Conservation (phyloP, 2,329 filamentous ascomycete species). For the Fusarium pininemorale region DNA sequence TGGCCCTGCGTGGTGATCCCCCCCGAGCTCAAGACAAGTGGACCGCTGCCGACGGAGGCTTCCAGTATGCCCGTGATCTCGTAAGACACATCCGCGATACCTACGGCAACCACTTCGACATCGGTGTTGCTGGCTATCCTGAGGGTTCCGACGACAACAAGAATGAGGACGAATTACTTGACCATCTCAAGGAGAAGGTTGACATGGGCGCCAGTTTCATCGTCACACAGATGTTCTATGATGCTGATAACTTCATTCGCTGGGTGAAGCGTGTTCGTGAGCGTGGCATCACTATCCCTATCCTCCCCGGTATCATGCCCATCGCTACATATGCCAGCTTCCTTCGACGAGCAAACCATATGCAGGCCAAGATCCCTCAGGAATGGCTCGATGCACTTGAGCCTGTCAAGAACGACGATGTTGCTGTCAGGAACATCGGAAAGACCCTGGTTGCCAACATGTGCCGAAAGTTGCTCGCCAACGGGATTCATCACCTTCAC, state of each 20-base stretch:
- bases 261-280: constrained; percentile 91
- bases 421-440: constrained; percentile 88
- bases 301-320: constrained; percentile 85
- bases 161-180: constrained; percentile 83
- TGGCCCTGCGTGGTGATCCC: constrained; percentile 92
- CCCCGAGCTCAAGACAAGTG: constrained; percentile 94
- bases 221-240: constrained; percentile 99
- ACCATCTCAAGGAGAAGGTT: constrained; percentile 96
- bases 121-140: constrained; percentile 95
- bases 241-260: constrained; percentile 90
- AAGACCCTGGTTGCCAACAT: constrained; percentile 87
- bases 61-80: constrained; percentile 91
- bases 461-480: constrained; percentile 85
- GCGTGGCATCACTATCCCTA: constrained; percentile 83
- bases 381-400: constrained; percentile 85
- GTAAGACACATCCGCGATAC: constrained; percentile 82
- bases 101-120: constrained; percentile 84
- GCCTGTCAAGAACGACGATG: constrained; percentile 95
- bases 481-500: constrained; percentile 87
- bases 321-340: constrained; percentile 97
- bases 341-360: constrained; percentile 88
- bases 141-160: constrained; percentile 95
- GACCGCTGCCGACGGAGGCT: constrained; percentile 86
- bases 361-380: constrained; percentile 83
- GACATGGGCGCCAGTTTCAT: constrained; percentile 94